A percentile compares a stretch with the other conserved stretches of the same genome.
phyloP scores from a whole-genome alignment of 2,329 filamentous ascomycete genomes.

The Pseudocercospora eumusae region DNA sequence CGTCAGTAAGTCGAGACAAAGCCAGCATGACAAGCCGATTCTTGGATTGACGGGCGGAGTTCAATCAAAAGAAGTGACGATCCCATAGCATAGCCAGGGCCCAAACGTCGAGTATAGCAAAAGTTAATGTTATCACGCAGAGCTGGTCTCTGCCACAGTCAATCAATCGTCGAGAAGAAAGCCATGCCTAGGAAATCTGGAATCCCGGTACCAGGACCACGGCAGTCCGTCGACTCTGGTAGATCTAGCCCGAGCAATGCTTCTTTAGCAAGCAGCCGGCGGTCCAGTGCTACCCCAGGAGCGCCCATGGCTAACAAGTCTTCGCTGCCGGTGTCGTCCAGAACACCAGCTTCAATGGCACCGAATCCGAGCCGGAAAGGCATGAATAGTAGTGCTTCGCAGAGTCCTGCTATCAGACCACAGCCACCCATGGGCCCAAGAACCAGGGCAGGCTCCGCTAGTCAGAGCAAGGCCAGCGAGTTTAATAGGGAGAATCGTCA shows the following conservation, averaged over 20 bases:
- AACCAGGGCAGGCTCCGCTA: neutral
- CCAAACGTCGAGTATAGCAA: neutral
- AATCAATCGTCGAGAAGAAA: neutral
- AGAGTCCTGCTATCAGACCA: neutral
- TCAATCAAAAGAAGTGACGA: neutral
- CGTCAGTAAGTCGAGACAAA: neutral
- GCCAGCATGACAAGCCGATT: neutral
- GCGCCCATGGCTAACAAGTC: neutral
- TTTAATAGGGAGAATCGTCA: neutral
- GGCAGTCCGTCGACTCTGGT: neutral
- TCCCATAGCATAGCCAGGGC: neutral
- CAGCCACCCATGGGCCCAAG: neutral
- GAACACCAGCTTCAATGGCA: neutral
- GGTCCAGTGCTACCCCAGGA: neutral
- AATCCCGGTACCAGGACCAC: neutral
- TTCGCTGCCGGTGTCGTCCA: neutral
- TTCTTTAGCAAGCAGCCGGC: neutral
- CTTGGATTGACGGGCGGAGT: neutral
- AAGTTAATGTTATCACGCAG: neutral
- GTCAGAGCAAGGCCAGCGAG: neutral
- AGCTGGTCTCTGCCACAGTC: neutral
- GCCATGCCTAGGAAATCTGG: neutral
- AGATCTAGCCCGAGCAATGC: neutral
- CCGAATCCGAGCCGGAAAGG: neutral
- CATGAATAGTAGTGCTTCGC: neutral